A percentile compares a stretch with the other conserved stretches of the same genome.
Evolutionary conservation across 78 protist species (phyloP).

Genomic region (slime mould (Dictyostelium discoideum)): DNA sequence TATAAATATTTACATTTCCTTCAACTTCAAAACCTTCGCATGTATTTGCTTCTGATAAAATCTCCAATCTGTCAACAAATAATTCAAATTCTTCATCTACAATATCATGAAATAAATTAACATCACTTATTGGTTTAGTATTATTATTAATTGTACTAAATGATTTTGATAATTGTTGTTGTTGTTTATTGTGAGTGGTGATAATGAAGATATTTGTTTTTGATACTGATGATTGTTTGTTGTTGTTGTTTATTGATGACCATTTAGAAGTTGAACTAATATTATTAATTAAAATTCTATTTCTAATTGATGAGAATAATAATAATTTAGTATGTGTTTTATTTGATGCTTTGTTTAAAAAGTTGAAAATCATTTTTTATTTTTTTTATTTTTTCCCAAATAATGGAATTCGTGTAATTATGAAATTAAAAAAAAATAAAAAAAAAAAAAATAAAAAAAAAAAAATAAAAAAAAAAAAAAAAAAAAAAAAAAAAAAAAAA

Average conservation of each 20-base stretch:
- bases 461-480: no score
- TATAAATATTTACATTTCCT: not conserved
- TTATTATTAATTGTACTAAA: not conserved
- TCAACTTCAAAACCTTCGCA: conserved; percentile 46
- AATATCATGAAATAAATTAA: not conserved
- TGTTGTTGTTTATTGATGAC: not conserved
- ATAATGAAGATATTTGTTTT: not conserved
- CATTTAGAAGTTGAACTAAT: not conserved
- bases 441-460: no score
- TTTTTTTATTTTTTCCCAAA: not conserved
- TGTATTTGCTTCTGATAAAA: not conserved
- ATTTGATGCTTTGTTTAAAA: no score
- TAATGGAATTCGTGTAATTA: not conserved
- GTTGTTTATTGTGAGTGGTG: not conserved
- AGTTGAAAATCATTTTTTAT: not conserved
- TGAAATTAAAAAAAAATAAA: not conserved
- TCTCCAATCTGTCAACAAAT: conserved; percentile 19
- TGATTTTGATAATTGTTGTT: not conserved
- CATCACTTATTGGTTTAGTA: not conserved
- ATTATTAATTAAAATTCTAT: not conserved
- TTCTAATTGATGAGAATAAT: not conserved
- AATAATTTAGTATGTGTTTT: not conserved
- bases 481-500: no score
- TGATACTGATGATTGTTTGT: not conserved
- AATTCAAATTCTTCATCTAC: conserved; percentile 54